Evolutionary conservation across 2,329 filamentous ascomycete genomes (phyloP).

Genomic region (Orbilia quercus): DNA sequence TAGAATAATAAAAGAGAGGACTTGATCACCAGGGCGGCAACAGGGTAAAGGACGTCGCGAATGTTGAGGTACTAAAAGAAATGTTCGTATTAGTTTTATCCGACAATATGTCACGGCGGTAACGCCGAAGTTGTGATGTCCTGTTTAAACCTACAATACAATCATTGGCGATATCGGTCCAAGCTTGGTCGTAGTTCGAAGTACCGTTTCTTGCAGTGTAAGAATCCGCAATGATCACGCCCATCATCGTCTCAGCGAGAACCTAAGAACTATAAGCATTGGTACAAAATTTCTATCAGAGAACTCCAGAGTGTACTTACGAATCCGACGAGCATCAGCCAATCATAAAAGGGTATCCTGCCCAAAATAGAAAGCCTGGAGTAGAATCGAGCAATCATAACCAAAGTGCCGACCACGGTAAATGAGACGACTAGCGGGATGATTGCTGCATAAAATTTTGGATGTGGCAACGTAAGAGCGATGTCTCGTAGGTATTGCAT

Average conservation of each 20-base stretch:
- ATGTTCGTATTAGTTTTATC: background rate
- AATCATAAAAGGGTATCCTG: conserved; percentile 42
- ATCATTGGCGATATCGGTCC: conserved; percentile 41
- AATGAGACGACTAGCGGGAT: conserved; percentile 41
- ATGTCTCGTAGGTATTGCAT: conserved; percentile 43
- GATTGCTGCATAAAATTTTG: conserved; percentile 38
- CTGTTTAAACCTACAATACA: conserved; percentile 40
- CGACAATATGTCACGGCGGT: background rate
- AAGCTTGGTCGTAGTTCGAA: conserved; percentile 40
- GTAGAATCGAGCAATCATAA: conserved; percentile 45
- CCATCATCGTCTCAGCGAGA: conserved; percentile 44
- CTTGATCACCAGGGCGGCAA: conserved; percentile 38
- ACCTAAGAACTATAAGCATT: conserved; percentile 2
- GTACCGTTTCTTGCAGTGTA: conserved; percentile 44
- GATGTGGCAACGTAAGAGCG: conserved; percentile 24
- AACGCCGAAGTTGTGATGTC: too few species aligned
- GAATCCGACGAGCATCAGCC: conserved; percentile 45
- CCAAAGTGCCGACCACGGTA: conserved; percentile 33
- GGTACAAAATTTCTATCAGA: background rate
- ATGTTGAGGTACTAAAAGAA: conserved; percentile 33
- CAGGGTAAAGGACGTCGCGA: conserved; percentile 33
- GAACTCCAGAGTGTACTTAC: conserved; percentile 11
- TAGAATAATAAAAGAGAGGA: conserved; percentile 41
- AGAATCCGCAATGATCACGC: conserved; percentile 45
- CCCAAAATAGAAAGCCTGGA: conserved; percentile 44